Conservation (phyloP, 202 grass and related monocot genomes). For the Panicum hallii region DNA sequence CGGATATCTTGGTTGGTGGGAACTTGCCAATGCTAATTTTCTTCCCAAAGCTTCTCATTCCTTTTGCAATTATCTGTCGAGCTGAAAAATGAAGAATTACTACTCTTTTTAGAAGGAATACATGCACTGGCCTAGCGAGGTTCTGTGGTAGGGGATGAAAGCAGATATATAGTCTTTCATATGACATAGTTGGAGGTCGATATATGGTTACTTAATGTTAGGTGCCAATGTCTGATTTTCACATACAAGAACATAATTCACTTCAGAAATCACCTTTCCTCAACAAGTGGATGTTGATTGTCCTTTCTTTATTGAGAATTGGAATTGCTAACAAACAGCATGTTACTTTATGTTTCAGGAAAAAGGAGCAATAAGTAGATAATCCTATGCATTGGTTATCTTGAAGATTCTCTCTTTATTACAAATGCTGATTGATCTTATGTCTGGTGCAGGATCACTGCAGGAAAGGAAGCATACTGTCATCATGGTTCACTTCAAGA, state of each 20-base stretch:
- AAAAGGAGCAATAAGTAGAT: background rate
- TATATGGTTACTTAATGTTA: background rate
- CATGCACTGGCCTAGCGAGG: no score
- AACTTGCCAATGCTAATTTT: no score
- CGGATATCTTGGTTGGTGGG: no score
- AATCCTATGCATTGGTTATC: background rate
- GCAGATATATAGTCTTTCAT: no score
- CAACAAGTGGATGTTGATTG: background rate
- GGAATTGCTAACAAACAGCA: background rate
- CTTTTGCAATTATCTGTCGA: no score
- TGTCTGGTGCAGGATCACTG: background rate
- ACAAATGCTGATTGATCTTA: background rate
- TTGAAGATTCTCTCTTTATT: background rate
- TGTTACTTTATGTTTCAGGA: background rate
- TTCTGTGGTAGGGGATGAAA: no score
- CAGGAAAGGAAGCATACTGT: slow-evolving; percentile 1
- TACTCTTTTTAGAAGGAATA: no score
- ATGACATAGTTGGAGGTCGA: background rate
- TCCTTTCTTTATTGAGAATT: background rate
- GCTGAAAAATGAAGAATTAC: no score
- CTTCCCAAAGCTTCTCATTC: no score
- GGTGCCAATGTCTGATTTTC: background rate
- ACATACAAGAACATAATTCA: background rate
- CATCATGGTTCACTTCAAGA: slow-evolving; percentile 77
- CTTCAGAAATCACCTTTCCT: background rate